A percentile compares a stretch with the other conserved stretches of the same genome.
These are phyloP conservation scores for Nakaseomyces kungkrabaensis DNA, from an alignment of 1,139 yeast species.

Conservation along the genomic window DNA sequence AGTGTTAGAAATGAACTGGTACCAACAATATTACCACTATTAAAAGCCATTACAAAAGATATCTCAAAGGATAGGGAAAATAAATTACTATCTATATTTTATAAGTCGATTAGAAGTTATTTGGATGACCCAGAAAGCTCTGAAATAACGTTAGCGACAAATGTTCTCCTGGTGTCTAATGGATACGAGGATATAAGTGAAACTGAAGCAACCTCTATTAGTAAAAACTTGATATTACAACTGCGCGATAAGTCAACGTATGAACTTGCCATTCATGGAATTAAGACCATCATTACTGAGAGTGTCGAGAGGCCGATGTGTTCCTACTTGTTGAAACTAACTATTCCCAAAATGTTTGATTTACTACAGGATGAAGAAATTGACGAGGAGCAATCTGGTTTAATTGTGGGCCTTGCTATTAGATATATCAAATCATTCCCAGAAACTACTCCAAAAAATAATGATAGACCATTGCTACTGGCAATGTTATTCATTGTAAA, in stretches of 20 bases:
- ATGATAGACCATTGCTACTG: neutral
- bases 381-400: neutral
- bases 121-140: neutral
- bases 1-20: slow-evolving; percentile 32
- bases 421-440: neutral
- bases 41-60: slow-evolving; percentile 41
- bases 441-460: neutral
- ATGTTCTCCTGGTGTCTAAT: slow-evolving; percentile 13
- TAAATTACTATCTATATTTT: slow-evolving; percentile 49
- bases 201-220: slow-evolving; percentile 13
- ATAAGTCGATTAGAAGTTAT: slow-evolving; percentile 18
- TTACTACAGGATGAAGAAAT: slow-evolving; percentile 7
- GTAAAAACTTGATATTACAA: slow-evolving; percentile 11
- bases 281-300: slow-evolving; percentile 11
- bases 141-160: slow-evolving; percentile 6
- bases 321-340: slow-evolving; percentile 6
- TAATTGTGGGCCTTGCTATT: neutral
- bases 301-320: slow-evolving; percentile 2
- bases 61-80: slow-evolving; percentile 31
- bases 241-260: slow-evolving; percentile 5
- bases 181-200: slow-evolving; percentile 15
- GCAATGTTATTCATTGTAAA: neutral
- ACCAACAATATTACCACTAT: slow-evolving; percentile 45
- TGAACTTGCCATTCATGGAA: slow-evolving; percentile 12
- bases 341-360: slow-evolving; percentile 10